These are phyloP conservation scores for Phytophthora chlamydospora DNA, from an alignment of 352 stramenopile genomes.

Conservation along the genomic window DNA sequence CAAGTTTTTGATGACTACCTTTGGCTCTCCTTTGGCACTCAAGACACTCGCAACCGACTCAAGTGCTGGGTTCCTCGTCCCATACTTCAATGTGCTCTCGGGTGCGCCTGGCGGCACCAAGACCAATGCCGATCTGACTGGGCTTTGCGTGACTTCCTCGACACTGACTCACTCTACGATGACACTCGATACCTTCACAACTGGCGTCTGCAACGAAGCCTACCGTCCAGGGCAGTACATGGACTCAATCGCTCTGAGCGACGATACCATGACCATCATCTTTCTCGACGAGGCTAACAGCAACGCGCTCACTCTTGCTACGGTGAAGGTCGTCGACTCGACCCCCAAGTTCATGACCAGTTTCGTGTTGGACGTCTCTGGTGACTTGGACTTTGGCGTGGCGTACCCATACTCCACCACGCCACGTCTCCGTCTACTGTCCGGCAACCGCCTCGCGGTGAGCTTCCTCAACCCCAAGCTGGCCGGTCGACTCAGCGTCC, in stretches of 20 bases:
- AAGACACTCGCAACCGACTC: conserved; percentile 19
- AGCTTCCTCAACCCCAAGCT: conserved; percentile 67
- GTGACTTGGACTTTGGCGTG: conserved; percentile 49
- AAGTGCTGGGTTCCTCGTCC: conserved; percentile 48
- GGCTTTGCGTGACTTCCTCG: conserved; percentile 54
- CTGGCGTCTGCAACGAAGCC: conserved; percentile 45
- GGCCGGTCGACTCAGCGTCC: conserved; percentile 49
- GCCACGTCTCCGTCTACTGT: conserved; percentile 45
- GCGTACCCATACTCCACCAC: conserved; percentile 47
- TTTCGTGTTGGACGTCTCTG: conserved; percentile 56
- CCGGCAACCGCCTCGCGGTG: conserved; percentile 60
- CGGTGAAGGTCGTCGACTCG: conserved; percentile 33
- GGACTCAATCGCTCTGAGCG: conserved; percentile 52
- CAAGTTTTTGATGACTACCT: conserved; percentile 29
- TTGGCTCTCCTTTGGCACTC: conserved; percentile 44
- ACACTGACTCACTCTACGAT: conserved; percentile 18
- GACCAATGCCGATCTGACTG: conserved; percentile 28
- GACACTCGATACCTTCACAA: conserved; percentile 37
- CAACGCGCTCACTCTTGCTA: conserved; percentile 56
- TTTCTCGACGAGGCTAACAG: conserved; percentile 67
- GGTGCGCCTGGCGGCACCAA: conserved; percentile 3
- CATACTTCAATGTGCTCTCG: conserved; percentile 44
- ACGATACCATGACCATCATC: conserved; percentile 46
- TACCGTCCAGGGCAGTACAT: conserved; percentile 46
- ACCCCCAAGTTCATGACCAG: conserved; percentile 45